Conservation (phyloP, 495 filamentous ascomycete genomes). For the Talaromyces nanjingensis region DNA sequence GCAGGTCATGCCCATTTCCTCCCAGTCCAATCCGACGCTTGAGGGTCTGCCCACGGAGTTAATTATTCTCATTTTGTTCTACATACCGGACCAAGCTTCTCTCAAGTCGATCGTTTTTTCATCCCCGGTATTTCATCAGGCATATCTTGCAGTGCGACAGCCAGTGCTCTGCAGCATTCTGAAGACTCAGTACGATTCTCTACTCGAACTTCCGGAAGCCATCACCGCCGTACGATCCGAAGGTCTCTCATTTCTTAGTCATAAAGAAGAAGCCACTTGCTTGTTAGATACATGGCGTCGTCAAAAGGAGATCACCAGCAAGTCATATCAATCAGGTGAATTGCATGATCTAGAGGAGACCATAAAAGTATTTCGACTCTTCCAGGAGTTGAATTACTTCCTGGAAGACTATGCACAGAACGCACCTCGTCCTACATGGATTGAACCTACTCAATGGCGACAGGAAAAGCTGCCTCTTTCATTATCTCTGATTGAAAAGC, state of each 20-base stretch:
- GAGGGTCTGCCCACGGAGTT: conserved; percentile 19
- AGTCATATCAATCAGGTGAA: background rate
- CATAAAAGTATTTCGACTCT: conserved; percentile 10
- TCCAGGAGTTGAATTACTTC: conserved; percentile 5
- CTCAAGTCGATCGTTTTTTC: conserved; percentile 17
- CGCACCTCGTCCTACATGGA: background rate
- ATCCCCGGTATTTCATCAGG: conserved; percentile 16
- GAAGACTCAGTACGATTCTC: conserved; percentile 7
- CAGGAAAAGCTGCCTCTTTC: background rate
- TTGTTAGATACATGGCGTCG: conserved; percentile 13
- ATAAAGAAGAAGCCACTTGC: conserved; percentile 11
- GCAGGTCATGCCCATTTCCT: background rate
- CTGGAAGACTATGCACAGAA: background rate
- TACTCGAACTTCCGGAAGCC: conserved; percentile 12
- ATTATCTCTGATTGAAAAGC: conserved; percentile 6
- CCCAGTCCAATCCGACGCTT: conserved; percentile 13
- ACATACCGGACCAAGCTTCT: conserved; percentile 7
- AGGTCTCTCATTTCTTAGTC: background rate
- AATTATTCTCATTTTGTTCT: conserved; percentile 15
- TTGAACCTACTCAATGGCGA: background rate
- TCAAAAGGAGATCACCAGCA: background rate
- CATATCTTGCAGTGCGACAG: conserved; percentile 14
- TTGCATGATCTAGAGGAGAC: background rate
- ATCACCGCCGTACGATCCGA: conserved; percentile 15
- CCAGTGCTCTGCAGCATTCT: conserved; percentile 12